phyloP scores from a whole-genome alignment of 495 filamentous ascomycete genomes.

The Chaetomium cochliodes region DNA sequence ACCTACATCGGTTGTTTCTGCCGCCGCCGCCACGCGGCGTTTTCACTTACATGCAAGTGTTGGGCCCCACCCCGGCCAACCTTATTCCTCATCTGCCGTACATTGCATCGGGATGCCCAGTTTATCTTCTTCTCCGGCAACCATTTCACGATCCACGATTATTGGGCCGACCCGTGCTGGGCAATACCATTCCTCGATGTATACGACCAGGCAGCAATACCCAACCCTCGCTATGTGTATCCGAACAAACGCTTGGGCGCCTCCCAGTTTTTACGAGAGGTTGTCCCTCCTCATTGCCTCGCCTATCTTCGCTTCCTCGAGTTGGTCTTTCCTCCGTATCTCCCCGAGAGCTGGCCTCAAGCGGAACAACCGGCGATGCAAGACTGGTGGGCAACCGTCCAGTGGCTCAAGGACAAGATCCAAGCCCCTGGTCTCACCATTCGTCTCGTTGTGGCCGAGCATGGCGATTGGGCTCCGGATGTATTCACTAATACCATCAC shows the following conservation, averaged over 20 bases:
- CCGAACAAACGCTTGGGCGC: background rate
- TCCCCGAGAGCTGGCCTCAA: background rate
- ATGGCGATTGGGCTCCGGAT: no score
- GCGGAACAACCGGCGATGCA: background rate
- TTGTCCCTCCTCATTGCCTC: background rate
- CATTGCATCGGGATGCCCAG: slow-evolving; percentile 4
- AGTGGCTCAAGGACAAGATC: slow-evolving; percentile 4
- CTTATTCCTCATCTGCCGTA: slow-evolving; percentile 11
- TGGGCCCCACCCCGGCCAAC: slow-evolving; percentile 16
- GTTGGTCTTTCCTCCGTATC: background rate
- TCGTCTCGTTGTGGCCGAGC: background rate
- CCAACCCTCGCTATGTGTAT: background rate
- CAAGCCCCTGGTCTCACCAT: background rate
- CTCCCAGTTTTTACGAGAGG: slow-evolving; percentile 1
- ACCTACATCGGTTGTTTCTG: slow-evolving; percentile 19
- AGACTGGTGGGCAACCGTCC: background rate
- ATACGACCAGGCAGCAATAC: background rate
- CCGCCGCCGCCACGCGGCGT: slow-evolving; percentile 21
- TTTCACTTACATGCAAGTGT: slow-evolving; percentile 21
- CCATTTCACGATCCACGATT: slow-evolving; percentile 6
- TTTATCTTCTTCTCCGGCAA: slow-evolving; percentile 9
- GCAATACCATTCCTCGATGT: background rate
- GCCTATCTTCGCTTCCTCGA: slow-evolving; percentile 4
- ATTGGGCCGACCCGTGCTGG: background rate
- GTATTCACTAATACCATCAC: background rate